Percentiles rank a stretch among this genome's conserved stretches.
phyloP scores from a whole-genome alignment of 352 stramenopile genomes.

The Pythium vanterpoolii region DNA sequence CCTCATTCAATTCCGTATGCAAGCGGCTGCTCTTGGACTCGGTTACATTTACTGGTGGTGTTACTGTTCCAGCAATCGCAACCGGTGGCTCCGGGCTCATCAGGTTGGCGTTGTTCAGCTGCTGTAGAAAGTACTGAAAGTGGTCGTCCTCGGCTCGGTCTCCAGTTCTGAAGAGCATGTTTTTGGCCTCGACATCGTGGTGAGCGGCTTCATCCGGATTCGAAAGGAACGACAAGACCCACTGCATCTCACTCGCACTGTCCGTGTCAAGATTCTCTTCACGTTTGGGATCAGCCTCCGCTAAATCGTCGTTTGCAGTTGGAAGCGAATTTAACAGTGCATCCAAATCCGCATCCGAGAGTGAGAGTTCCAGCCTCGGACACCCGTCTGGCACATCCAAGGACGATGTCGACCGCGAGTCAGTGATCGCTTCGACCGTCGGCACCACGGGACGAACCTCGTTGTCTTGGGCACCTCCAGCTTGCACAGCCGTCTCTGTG shows the following conservation, averaged over 20 bases:
- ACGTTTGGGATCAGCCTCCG: slow-evolving; percentile 11
- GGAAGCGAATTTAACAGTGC: slow-evolving; percentile 43
- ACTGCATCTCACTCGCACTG: slow-evolving; percentile 51
- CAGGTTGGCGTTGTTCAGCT: slow-evolving; percentile 52
- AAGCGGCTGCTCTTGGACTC: background rate
- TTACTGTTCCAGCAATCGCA: background rate
- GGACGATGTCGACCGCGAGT: background rate
- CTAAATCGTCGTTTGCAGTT: background rate
- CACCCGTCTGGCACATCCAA: slow-evolving; percentile 14
- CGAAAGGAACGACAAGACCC: slow-evolving; percentile 61
- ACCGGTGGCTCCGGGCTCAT: slow-evolving; percentile 20
- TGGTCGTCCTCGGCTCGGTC: slow-evolving; percentile 62
- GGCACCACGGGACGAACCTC: slow-evolving; percentile 6
- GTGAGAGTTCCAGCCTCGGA: slow-evolving; percentile 48
- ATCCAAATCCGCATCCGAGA: slow-evolving; percentile 58
- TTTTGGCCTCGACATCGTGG: slow-evolving; percentile 54
- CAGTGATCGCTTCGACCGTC: background rate
- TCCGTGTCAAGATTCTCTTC: background rate
- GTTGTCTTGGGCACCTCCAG: background rate
- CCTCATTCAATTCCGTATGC: background rate
- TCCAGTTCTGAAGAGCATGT: slow-evolving; percentile 28
- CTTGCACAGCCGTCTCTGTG: background rate
- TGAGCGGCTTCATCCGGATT: slow-evolving; percentile 42
- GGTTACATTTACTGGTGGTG: background rate
- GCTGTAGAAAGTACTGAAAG: slow-evolving; percentile 67